These are phyloP conservation scores for Neolecta irregularis DNA, from an alignment of 1,139 yeast genomes.

Conservation along the genomic window DNA sequence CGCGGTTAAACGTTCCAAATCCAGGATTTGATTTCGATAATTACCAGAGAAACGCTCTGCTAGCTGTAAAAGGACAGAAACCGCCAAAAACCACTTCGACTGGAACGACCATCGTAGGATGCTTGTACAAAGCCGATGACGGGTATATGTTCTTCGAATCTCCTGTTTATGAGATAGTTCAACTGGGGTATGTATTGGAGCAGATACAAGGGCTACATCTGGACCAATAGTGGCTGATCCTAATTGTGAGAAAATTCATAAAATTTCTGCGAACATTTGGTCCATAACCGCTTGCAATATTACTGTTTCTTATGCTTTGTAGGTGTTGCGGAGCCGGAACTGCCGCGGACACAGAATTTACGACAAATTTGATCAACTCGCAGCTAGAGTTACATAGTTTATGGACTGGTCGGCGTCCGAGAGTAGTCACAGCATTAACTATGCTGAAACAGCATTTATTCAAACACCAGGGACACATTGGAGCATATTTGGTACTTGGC, in stretches of 20 bases:
- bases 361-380: constrained; percentile 79
- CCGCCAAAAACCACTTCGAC: constrained; percentile 87
- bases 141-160: constrained; percentile 19
- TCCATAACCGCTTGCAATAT: too few species aligned
- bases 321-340: constrained; percentile 99
- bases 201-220: constrained; percentile 94
- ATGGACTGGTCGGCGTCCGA: constrained; percentile 68
- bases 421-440: constrained; percentile 87
- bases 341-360: constrained; percentile 96
- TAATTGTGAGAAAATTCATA: constrained; percentile 89
- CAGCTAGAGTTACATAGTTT: constrained; percentile 80
- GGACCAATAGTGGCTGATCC: constrained; percentile 95
- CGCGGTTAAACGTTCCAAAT: constrained; percentile 3
- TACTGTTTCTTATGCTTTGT: too few species aligned
- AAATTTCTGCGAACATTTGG: constrained; percentile 89
- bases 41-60: constrained; percentile 16
- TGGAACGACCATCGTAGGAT: constrained; percentile 96
- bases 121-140: constrained; percentile 82
- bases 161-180: background rate
- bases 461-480: constrained; percentile 92
- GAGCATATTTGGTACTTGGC: constrained; percentile 92
- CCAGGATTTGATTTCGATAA: constrained; percentile 12
- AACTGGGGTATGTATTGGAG: constrained; percentile 44
- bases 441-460: constrained; percentile 88
- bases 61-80: constrained; percentile 56